Base-by-base conservation (phyloP, 345 rosid species). In the Mangifera indica region DNA sequence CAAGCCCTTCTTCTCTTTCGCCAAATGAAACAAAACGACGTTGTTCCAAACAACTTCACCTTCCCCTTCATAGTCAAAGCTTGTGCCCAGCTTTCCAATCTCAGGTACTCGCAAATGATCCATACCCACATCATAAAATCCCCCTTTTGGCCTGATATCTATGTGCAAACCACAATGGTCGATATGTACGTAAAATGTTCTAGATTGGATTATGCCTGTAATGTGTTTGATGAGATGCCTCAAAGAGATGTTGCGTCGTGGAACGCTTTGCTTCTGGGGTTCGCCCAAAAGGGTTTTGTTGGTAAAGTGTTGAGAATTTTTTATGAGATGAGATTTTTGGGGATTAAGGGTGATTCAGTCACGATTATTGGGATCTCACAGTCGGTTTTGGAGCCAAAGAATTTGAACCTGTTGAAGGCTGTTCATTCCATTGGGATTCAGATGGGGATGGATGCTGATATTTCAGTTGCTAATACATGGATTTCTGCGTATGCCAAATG, bases 51-150 rank as follows among this genome's bases (percentile, higher is more conserved):
- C 84, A 83, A 84, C 71, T 78, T 78, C 3, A 89, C 90, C 32
- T 89, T 86, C 53, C 89, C 90, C 24, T 81, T 87, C 71, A 24
- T 87, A 25, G 87, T 85, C 34, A 89, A 89, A 77, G 92, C 95
- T 3, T 87, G 87, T 56, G 92, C 87, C 66, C 81, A 66, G 72
- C 79, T 87, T 57, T 67, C 79, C 42, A 70, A 73, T 29, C 70
- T 68, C 44, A 42, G 25, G 0, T 56, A n/a, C 61, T 67, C 84
- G 8, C 78, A 84, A 26, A 64, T 75, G 63, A 48, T 89, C 67
- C 92, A 83, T 53, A 55, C 81, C 67, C 87, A 86, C 51, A 59
- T 87, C 29, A 1, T 83, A 4, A 89, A 87, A 44, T 86, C 92
- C 3, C 78, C 78, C 1, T 84, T 83, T 82, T 64, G 67, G 71